These are phyloP conservation scores for Waltiozyma sp. DNA, from an alignment of 1,139 yeast species.

Conservation along the genomic window DNA sequence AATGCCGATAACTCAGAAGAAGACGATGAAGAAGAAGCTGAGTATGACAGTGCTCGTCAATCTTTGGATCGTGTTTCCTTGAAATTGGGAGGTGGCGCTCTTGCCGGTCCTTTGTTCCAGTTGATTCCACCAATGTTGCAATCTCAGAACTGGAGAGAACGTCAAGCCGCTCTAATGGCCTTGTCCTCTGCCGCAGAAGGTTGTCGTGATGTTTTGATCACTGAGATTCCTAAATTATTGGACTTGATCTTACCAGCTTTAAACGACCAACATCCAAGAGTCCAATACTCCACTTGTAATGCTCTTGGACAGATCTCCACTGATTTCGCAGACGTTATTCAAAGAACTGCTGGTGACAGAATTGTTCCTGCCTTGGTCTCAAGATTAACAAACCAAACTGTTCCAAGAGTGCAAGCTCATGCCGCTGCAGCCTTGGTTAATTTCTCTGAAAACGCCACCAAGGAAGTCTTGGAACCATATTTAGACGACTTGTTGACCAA, in stretches of 20 bases:
- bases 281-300: constrained; percentile 94
- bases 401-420: constrained; percentile 92
- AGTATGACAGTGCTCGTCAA: constrained; percentile 88
- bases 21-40: constrained; percentile 79
- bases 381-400: constrained; percentile 56
- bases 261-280: constrained; percentile 81
- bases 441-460: constrained; percentile 85
- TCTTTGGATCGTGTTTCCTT: constrained; percentile 83
- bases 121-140: constrained; percentile 74
- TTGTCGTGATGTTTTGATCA: constrained; percentile 77
- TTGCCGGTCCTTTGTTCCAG: constrained; percentile 80
- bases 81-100: constrained; percentile 69
- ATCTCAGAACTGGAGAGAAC: constrained; percentile 79
- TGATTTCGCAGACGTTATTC: constrained; percentile 85
- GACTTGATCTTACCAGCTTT: constrained; percentile 78
- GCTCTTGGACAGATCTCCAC: constrained; percentile 98
- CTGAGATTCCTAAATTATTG: constrained; percentile 70
- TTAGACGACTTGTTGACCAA: constrained; percentile 70
- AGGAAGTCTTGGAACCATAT: constrained; percentile 81
- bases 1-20: constrained; percentile 61
- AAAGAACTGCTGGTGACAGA: constrained; percentile 65
- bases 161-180: constrained; percentile 97
- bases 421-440: constrained; percentile 98
- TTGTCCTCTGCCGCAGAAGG: constrained; percentile 96
- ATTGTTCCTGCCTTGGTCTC: constrained; percentile 84